Conservation (phyloP, 331 rosid species). For the Pyrus hybrid region DNA sequence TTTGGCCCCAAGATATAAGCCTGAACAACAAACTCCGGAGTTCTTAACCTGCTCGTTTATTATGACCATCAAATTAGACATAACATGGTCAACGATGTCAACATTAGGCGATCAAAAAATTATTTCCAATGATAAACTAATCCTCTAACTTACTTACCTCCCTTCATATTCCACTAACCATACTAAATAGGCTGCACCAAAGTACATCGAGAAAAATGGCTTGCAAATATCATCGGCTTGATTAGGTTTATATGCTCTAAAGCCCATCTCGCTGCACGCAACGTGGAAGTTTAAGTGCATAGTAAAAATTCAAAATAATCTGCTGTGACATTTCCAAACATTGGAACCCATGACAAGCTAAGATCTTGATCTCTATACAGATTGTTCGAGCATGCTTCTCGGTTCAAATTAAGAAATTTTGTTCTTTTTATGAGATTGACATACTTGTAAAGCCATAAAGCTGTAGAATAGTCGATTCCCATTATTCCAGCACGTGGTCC, state of each 20-base stretch:
- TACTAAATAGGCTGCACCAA: conserved; percentile 71
- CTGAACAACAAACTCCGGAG: conserved; percentile 62
- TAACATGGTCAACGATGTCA: conserved; percentile 3
- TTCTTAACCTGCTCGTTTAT: conserved; percentile 45
- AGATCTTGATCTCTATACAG: not conserved
- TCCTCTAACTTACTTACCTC: conserved; percentile 35
- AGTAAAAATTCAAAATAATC: too few relatives aligned
- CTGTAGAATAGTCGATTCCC: conserved; percentile 77
- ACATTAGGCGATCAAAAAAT: not conserved
- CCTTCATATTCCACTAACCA: conserved; percentile 79
- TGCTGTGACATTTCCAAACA: not conserved
- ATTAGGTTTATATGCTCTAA: conserved; percentile 54
- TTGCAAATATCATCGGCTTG: conserved; percentile 54
- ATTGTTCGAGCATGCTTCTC: not conserved
- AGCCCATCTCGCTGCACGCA: conserved; percentile 67
- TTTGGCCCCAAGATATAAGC: conserved; percentile 75
- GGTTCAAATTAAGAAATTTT: not conserved
- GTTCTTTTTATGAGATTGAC: conserved; percentile 16
- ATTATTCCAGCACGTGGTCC: conserved; percentile 66
- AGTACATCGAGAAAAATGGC: conserved; percentile 91
- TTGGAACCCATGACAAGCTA: not conserved
- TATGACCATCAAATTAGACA: conserved; percentile 15
- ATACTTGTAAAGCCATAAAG: conserved; percentile 71
- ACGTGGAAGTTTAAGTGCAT: not conserved
- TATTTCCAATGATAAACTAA: not conserved